phyloP scores from a whole-genome alignment of 2,329 filamentous ascomycete genomes.

The Fusarium aywerte region DNA sequence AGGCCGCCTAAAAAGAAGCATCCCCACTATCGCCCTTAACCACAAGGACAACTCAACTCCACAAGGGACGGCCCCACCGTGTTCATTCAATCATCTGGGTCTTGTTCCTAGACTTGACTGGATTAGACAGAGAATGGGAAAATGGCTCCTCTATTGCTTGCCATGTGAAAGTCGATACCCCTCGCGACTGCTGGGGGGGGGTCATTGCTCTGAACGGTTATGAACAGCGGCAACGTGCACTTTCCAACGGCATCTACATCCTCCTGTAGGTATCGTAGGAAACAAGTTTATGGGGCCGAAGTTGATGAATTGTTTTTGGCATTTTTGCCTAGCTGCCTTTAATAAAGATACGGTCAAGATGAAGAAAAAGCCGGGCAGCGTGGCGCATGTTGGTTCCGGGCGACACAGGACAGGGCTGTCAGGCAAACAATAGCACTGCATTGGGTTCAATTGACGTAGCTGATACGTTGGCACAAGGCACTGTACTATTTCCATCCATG shows the following conservation, averaged over 20 bases:
- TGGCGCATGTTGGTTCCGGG: conserved; percentile 3
- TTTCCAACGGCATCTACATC: background rate
- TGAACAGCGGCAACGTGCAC: conserved; percentile 32
- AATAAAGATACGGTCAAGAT: conserved; percentile 16
- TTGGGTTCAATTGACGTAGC: conserved; percentile 23
- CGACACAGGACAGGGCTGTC: conserved; percentile 7
- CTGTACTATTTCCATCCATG: background rate
- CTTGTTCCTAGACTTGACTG: conserved; percentile 36
- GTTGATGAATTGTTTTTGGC: background rate
- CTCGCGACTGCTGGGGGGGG: conserved; percentile 16
- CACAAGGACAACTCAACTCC: conserved; percentile 36
- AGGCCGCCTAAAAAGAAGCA: conserved; percentile 20
- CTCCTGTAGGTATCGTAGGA: background rate
- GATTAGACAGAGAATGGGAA: conserved; percentile 23
- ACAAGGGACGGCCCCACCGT: conserved; percentile 43
- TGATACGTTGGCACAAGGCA: conserved; percentile 14
- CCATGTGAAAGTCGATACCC: conserved; percentile 39
- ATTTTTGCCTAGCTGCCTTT: background rate
- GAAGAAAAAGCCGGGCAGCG: background rate
- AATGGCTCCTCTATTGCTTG: conserved; percentile 10
- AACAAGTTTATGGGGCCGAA: background rate
- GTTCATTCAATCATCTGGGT: conserved; percentile 18
- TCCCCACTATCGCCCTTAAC: conserved; percentile 22
- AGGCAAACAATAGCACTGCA: conserved; percentile 16
- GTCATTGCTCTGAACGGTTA: conserved; percentile 24